Evolutionary conservation across 2,329 filamentous ascomycete genomes (phyloP).

Genomic region (Aspergillus candidus): DNA sequence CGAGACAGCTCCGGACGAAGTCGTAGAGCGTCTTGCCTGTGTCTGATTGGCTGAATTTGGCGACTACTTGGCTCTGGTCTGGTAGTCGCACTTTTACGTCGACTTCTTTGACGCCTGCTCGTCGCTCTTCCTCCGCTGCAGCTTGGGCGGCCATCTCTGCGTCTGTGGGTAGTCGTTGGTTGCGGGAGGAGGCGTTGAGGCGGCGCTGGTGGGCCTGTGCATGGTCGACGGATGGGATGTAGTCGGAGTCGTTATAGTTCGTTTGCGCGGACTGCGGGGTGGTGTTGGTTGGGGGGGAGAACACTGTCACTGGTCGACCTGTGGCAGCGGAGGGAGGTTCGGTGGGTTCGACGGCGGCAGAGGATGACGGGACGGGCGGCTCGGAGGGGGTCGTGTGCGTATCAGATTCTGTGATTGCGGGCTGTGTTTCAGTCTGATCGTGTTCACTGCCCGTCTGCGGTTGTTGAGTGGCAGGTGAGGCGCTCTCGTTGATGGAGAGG

Average conservation of each 20-base stretch:
- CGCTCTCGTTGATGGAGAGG: conserved; percentile 14
- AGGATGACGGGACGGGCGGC: conserved; percentile 5
- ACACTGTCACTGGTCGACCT: conserved; percentile 56
- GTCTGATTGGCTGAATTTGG: conserved; percentile 61
- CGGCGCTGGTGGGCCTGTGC: conserved; percentile 72
- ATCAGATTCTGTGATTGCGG: conserved; percentile 9
- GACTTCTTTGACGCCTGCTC: conserved; percentile 62
- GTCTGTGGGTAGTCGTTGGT: conserved; percentile 75
- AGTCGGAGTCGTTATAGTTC: conserved; percentile 66
- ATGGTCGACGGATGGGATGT: conserved; percentile 74
- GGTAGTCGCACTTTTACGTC: conserved; percentile 80
- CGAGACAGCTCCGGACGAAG: conserved; percentile 68
- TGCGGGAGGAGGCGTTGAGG: conserved; percentile 69
- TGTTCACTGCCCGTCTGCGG: conserved; percentile 2
- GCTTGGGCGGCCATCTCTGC: conserved; percentile 69
- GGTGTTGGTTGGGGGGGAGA: conserved; percentile 65
- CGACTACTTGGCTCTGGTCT: conserved; percentile 72
- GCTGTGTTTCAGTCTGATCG: conserved; percentile 10
- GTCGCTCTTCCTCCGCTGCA: conserved; percentile 57
- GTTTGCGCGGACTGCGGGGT: conserved; percentile 69
- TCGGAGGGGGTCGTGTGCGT: conserved; percentile 11
- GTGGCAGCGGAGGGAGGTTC: conserved; percentile 35
- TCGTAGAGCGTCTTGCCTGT: conserved; percentile 67
- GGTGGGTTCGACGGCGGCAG: conserved; percentile 16
- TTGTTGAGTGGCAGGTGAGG: conserved; percentile 17